Evolutionary conservation across 192 early-diverging fungal species (phyloP).

Genomic region (Neocallimastix lanati): DNA sequence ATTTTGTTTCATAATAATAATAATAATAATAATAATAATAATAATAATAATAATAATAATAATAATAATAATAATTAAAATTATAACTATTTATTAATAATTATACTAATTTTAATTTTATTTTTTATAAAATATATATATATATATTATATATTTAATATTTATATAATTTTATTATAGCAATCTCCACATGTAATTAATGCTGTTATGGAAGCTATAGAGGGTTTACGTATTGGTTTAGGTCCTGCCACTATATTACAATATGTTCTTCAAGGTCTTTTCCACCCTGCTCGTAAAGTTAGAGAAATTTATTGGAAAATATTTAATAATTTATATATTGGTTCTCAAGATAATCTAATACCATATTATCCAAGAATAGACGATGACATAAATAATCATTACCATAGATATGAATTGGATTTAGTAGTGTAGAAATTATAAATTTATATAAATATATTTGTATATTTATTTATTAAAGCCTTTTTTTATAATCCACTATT

Average conservation of each 20-base stretch:
- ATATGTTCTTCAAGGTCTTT: conserved; percentile 84
- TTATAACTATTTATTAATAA: no score
- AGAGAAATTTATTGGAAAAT: conserved; percentile 97
- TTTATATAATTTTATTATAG: conserved; percentile 7
- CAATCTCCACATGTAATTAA: conserved; percentile 83
- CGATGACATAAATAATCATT: conserved; percentile 54
- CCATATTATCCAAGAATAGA: conserved; percentile 84
- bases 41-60: no score
- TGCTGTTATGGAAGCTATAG: conserved; percentile 92
- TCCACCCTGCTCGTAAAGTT: conserved; percentile 89
- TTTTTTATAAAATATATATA: no score
- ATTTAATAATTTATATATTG: conserved; percentile 90
- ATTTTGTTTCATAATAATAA: no score
- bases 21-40: no score
- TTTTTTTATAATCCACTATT: no score
- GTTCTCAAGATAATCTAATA: conserved; percentile 72
- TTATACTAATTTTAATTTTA: no score
- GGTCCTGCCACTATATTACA: conserved; percentile 68
- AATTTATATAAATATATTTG: no score
- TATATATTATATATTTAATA: neutral
- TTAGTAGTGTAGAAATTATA: neutral
- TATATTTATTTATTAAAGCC: no score
- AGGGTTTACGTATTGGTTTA: conserved; percentile 75
- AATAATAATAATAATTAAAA: no score
- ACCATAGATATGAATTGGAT: conserved; percentile 38